Conservation (phyloP, 1,284 basidiomycete species). For the Malassezia slooffiae region DNA sequence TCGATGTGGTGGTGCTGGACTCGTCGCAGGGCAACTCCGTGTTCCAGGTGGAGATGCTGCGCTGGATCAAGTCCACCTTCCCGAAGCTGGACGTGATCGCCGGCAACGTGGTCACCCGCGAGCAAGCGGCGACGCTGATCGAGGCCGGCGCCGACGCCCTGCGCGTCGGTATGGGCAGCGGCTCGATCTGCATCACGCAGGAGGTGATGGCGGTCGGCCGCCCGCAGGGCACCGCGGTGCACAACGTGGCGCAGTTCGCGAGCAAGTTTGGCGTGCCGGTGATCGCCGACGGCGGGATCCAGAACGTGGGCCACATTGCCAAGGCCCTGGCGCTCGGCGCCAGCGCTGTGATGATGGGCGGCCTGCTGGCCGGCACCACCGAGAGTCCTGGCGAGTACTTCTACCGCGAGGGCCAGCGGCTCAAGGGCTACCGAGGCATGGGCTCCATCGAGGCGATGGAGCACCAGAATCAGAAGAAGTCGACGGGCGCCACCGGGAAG, state of each 20-base stretch:
- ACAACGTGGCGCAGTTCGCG: slow-evolving; percentile 87
- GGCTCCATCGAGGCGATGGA: slow-evolving; percentile 55
- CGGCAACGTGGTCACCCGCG: slow-evolving; percentile 93
- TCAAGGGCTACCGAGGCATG: slow-evolving; percentile 98
- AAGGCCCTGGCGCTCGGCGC: slow-evolving; percentile 91
- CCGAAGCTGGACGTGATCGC: slow-evolving; percentile 75
- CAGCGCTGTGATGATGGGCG: slow-evolving; percentile 97
- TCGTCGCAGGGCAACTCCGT: slow-evolving; percentile 93
- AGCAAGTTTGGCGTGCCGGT: slow-evolving; percentile 88
- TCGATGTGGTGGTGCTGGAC: slow-evolving; percentile 90
- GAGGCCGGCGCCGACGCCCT: slow-evolving; percentile 87
- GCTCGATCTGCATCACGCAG: slow-evolving; percentile 98
- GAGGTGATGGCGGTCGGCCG: slow-evolving; percentile 99
- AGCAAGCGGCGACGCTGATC: slow-evolving; percentile 89
- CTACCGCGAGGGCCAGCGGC: slow-evolving; percentile 94
- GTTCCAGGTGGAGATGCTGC: slow-evolving; percentile 88
- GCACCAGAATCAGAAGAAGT: slow-evolving; percentile 38
- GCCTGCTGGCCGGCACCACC: slow-evolving; percentile 84
- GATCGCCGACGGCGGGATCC: slow-evolving; percentile 93
- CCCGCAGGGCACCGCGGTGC: slow-evolving; percentile 92
- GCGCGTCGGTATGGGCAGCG: slow-evolving; percentile 92
- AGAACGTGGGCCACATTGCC: slow-evolving; percentile 93
- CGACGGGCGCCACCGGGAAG: slow-evolving; percentile 47
- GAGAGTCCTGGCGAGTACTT: slow-evolving; percentile 98
- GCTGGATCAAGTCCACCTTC: slow-evolving; percentile 76